Base-by-base conservation (phyloP, 164 flowering plant species). In the Nymphaea thermarum region DNA sequence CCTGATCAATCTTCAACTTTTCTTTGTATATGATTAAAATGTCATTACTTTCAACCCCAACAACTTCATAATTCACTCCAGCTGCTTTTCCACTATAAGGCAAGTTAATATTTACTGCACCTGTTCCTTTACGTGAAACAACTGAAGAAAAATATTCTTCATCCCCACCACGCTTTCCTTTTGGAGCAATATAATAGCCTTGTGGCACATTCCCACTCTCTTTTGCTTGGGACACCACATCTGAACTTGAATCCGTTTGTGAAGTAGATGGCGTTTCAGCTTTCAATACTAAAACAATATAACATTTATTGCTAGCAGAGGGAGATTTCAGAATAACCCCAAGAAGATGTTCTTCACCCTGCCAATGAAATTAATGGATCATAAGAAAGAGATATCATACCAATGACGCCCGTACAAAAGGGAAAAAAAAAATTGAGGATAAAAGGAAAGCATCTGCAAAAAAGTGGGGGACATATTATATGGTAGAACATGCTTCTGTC, bases 341-440 rank as follows among this genome's bases (percentile, higher is more conserved):
- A 65, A 95, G 88, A 62, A 92, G 82, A 81, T 89, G 96, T 67
- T 89, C 97, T 73, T 85, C 85, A 43, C 74, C 88, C 99, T 88
- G 87, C 68, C 65, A 75, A 70, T 70, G 2, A 45, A 45, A 45
- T 5, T 45, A 45, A 45, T 45, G 5, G 11, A 45, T 42, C 53
- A 45, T 45, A 45, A 45, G 53, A 45, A 45, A 10, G 53, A 45
- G 11, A 45, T 45, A 45, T 45, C 5, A 10, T 45, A 45, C 7
- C 1, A 45, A 45, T 5, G 7, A 45, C 53, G 53, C 7, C 53
- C 53, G 11, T 10, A 45, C 53, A 5, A 5, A 45, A 45, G 11
- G 11, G 2, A 45, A 45, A 45, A 5, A 45, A 5, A 10, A 45
- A 45, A 45, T 45, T 4, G 5, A 45, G 53, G 11, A 45, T 5